Percentiles rank a stretch among this genome's conserved stretches.
These are phyloP conservation scores for Trametes sanguinea DNA, from an alignment of 768 basidiomycete genomes.

Conservation along the genomic window DNA sequence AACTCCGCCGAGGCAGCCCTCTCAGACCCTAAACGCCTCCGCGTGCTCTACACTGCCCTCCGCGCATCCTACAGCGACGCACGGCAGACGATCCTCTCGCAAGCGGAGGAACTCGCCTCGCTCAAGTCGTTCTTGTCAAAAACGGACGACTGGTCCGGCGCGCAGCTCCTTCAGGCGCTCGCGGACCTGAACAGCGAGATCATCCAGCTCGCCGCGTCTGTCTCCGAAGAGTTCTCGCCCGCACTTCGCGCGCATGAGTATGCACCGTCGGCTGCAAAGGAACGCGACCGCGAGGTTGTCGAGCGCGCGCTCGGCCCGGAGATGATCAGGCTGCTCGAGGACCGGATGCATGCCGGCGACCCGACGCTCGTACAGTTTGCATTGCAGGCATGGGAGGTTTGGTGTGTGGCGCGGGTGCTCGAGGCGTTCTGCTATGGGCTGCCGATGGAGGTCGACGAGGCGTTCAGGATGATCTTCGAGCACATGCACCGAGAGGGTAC, in stretches of 20 bases:
- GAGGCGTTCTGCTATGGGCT: constrained; percentile 37
- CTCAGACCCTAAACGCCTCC: constrained; percentile 23
- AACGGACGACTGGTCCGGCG: constrained; percentile 38
- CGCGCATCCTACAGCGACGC: constrained; percentile 29
- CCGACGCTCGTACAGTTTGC: constrained; percentile 40
- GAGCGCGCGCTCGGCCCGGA: constrained; percentile 32
- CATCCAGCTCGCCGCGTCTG: constrained; percentile 37
- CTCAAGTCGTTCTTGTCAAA: constrained; percentile 39
- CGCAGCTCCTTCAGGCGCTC: constrained; percentile 37
- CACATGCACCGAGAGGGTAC: constrained; percentile 36
- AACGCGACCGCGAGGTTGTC: constrained; percentile 33
- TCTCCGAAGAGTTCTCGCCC: constrained; percentile 34
- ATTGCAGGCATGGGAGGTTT: constrained; percentile 40
- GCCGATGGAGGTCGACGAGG: constrained; percentile 33
- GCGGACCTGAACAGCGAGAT: constrained; percentile 39
- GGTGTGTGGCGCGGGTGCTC: constrained; percentile 35
- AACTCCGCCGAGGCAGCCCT: constrained; percentile 21
- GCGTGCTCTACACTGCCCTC: constrained; percentile 28
- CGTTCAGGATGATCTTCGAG: constrained; percentile 32
- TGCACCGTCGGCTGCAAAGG: constrained; percentile 19
- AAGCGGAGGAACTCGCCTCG: constrained; percentile 35
- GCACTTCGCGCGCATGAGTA: constrained; percentile 26
- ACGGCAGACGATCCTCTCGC: constrained; percentile 29
- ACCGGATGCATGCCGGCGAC: constrained; percentile 33
- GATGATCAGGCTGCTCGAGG: constrained; percentile 32